phyloP scores from a whole-genome alignment of 495 filamentous ascomycete genomes.

The Hypoxylon lienhwacheense region DNA sequence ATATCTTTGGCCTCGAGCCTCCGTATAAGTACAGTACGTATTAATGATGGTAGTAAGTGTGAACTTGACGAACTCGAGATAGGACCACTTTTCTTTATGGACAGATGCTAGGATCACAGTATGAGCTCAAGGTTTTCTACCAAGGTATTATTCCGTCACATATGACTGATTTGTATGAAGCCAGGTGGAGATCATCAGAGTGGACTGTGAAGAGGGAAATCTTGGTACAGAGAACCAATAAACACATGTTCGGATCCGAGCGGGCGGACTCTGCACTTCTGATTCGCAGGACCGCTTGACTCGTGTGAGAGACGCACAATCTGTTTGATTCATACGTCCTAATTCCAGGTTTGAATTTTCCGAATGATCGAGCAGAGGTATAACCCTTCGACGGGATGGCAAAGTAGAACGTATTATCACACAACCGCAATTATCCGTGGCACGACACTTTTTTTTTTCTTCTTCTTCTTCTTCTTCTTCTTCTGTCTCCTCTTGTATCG shows the following conservation, averaged over 20 bases:
- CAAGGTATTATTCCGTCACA: conserved; percentile 19
- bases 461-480: conserved; percentile 9
- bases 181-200: conserved; percentile 24
- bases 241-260: conserved; percentile 35
- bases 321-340: conserved; percentile 27
- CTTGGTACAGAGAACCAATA: conserved; percentile 28
- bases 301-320: conserved; percentile 27
- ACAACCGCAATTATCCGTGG: conserved; percentile 25
- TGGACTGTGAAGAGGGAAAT: conserved; percentile 20
- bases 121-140: conserved; percentile 19
- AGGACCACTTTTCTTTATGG: conserved; percentile 33
- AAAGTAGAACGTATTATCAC: conserved; percentile 14
- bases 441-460: conserved; percentile 5
- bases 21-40: background rate
- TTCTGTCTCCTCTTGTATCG: background rate
- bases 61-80: conserved; percentile 18
- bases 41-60: background rate
- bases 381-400: conserved; percentile 17
- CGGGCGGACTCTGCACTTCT: conserved; percentile 30
- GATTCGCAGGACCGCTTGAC: conserved; percentile 27
- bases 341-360: conserved; percentile 36
- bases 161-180: conserved; percentile 25
- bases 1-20: no score
- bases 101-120: conserved; percentile 33
- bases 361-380: conserved; percentile 26